A percentile compares a stretch with the other conserved stretches of the same genome.
phyloP scores from a whole-genome alignment of 2,329 filamentous ascomycete species.

The Claviceps sp. region DNA sequence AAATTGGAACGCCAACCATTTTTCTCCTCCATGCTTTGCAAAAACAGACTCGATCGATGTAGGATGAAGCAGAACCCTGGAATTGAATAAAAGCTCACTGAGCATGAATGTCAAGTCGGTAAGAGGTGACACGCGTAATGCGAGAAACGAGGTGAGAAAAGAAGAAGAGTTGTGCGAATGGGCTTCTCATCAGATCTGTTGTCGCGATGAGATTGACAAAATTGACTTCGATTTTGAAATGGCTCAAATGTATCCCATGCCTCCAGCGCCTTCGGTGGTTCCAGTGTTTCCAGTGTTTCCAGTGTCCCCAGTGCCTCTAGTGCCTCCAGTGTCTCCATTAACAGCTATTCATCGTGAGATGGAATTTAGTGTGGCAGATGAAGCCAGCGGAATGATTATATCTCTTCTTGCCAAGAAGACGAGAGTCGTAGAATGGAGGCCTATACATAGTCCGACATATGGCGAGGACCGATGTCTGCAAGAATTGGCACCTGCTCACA shows the following conservation, averaged over 20 bases:
- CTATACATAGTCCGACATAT: not conserved
- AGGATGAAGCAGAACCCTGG: not conserved
- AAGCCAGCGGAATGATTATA: not conserved
- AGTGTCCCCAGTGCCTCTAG: too few species aligned
- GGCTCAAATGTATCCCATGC: conserved; percentile 13
- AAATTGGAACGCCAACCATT: not conserved
- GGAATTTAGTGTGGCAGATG: not conserved
- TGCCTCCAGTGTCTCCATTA: too few species aligned
- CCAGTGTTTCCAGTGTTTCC: too few species aligned
- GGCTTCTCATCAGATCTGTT: not conserved
- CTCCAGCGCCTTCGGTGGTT: too few species aligned
- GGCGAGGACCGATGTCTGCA: not conserved
- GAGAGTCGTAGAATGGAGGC: not conserved
- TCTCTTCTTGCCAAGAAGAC: not conserved
- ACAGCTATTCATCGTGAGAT: conserved; percentile 19
- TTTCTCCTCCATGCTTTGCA: not conserved
- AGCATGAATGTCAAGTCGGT: not conserved
- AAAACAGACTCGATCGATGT: not conserved
- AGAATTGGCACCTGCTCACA: not conserved
- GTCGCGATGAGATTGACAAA: not conserved
- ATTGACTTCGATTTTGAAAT: not conserved
- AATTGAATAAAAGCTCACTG: not conserved
- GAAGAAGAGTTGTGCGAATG: not conserved
- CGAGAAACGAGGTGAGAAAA: not conserved
- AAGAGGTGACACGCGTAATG: not conserved